Conservation (phyloP, 768 basidiomycete genomes). For the Rhizopogon rudus region DNA sequence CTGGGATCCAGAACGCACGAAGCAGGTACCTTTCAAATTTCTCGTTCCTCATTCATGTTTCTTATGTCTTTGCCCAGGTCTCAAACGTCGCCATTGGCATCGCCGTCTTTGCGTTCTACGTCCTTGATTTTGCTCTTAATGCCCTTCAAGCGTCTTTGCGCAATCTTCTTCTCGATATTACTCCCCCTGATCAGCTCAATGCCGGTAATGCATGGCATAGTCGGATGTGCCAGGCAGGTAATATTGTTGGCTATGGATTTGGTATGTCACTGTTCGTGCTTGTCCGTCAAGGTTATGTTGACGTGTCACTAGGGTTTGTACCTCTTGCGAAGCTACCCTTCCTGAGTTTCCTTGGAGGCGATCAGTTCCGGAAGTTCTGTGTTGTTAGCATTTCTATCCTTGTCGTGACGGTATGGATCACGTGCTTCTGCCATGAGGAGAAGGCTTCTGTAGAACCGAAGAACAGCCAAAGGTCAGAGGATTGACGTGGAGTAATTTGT, state of each 20-base stretch:
- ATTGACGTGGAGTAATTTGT: conserved; percentile 1
- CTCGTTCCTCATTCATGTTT: background rate
- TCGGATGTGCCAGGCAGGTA: conserved; percentile 94
- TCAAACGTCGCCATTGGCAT: conserved; percentile 72
- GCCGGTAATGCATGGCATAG: conserved; percentile 98
- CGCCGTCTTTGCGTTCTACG: conserved; percentile 86
- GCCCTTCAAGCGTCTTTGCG: conserved; percentile 89
- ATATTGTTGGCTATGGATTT: conserved; percentile 91
- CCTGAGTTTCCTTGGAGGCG: conserved; percentile 77
- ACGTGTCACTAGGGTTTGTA: conserved; percentile 59
- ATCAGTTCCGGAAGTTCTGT: conserved; percentile 96
- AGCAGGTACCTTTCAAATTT: conserved; percentile 40
- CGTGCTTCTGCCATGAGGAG: conserved; percentile 83
- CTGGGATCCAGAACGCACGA: conserved; percentile 76
- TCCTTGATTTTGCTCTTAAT: conserved; percentile 97
- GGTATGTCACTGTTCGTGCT: conserved; percentile 40
- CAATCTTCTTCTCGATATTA: conserved; percentile 89
- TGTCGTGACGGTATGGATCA: conserved; percentile 78
- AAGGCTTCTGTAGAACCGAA: conserved; percentile 51
- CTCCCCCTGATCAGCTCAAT: conserved; percentile 85
- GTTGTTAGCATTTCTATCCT: conserved; percentile 79
- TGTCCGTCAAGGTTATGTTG: conserved; percentile 1
- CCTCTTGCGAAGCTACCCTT: conserved; percentile 80
- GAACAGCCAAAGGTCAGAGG: conserved; percentile 13
- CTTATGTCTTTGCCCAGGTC: conserved; percentile 37